Evolutionary conservation across 2,329 filamentous ascomycete genomes (phyloP), one percentile per base, ranked within the genome.

Genomic region (Beauveria caledonica): DNA sequence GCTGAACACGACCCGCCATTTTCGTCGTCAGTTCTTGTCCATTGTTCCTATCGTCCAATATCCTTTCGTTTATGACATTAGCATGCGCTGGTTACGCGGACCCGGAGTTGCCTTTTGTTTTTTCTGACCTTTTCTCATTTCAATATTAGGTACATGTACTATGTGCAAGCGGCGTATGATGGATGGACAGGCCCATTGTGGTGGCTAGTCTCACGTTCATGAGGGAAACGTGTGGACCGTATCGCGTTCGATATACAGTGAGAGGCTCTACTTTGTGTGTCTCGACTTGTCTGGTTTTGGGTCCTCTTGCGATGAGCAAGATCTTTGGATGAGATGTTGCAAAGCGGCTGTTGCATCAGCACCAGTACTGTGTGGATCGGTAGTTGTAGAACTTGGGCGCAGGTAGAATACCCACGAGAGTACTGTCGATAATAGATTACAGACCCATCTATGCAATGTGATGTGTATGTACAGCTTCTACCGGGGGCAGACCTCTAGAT

Each of bases 1-100:
- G 80, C 62, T 86, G 66, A 78, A 55, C 21, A n/a, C 17, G 5
- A 23, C 1, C 21, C 17, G 44, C 45, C 33, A 51, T 51, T 25
- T 1, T 7, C 39, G n/a, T 11, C 44, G 36, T 23, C n/a, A 23
- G 13, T 40, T 23, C 49, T 62, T 53, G 6, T 7, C 27, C 17
- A 53, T 25, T 2, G 17, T 33, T 39, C 6, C 42, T 58, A 19
- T 40, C 29, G 33, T 49, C 49, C 29, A 29, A 23, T 29, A 49
- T 53, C 23, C 29, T 48, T 54, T 60, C 58, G 42, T 44, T 58
- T 49, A 54, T 9, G 21, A 42, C 58, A 48, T 60, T 55, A 54
- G 58, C 58, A 60, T 60, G 50, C 58, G 50, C 50, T 54, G 21
- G 23, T 49, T 54, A 36, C 57, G 40, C 57, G 40, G 21, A 54